Conservation (phyloP, 192 early-diverging fungal species). For the Podochytrium sp. region DNA sequence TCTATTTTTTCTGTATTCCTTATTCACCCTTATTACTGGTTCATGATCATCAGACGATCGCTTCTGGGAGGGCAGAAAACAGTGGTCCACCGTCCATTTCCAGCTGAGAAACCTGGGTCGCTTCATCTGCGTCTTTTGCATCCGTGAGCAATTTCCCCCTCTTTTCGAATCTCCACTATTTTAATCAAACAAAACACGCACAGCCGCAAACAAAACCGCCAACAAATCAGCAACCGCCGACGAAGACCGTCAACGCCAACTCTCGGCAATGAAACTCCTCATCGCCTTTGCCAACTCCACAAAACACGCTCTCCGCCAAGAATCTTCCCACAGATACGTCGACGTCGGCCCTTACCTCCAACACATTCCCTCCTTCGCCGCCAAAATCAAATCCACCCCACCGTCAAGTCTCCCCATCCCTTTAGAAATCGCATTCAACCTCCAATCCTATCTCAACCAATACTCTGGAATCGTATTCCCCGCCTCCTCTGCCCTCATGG, state of each 20-base stretch:
- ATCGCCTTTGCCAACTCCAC: slow-evolving; percentile 76
- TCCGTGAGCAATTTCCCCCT: neutral
- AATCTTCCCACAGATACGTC: slow-evolving; percentile 59
- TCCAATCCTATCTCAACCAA: slow-evolving; percentile 6
- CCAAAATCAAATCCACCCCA: neutral
- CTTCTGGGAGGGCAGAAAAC: slow-evolving; percentile 79
- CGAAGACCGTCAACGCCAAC: slow-evolving; percentile 40
- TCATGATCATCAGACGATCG: neutral
- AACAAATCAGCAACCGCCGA: neutral
- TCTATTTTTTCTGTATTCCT: no score
- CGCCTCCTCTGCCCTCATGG: neutral
- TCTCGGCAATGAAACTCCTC: slow-evolving; percentile 72
- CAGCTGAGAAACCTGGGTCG: slow-evolving; percentile 80
- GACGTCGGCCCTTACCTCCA: slow-evolving; percentile 56
- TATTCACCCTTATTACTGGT: neutral
- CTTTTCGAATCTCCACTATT: neutral
- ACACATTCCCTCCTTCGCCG: neutral
- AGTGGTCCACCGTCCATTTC: slow-evolving; percentile 77
- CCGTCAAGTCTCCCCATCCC: neutral
- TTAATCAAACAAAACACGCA: no score
- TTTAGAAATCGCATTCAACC: neutral
- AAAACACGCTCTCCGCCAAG: slow-evolving; percentile 86
- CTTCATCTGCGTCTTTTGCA: slow-evolving; percentile 65
- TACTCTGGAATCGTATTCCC: neutral
- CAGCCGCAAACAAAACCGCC: neutral